These are phyloP conservation scores for Diutina pseudorugosa DNA, from an alignment of 1,139 yeast genomes.

Conservation along the genomic window DNA sequence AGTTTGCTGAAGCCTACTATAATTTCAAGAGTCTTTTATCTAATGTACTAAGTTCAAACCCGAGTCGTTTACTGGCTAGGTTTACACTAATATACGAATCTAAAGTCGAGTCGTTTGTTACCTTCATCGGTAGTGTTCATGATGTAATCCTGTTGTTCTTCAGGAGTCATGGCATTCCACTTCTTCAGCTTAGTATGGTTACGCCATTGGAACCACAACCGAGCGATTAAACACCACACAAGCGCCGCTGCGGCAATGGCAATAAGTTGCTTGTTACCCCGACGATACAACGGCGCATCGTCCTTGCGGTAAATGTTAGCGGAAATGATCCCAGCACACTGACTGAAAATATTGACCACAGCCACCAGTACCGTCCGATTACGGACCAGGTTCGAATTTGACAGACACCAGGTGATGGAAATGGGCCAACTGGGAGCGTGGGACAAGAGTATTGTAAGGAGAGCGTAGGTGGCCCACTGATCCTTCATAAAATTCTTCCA, in stretches of 20 bases:
- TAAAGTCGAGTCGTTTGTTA: slow-evolving; percentile 43
- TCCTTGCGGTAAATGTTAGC: slow-evolving; percentile 5
- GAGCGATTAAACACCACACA: slow-evolving; percentile 9
- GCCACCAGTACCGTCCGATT: slow-evolving; percentile 15
- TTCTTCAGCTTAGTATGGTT: slow-evolving; percentile 28
- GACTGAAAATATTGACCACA: slow-evolving; percentile 14
- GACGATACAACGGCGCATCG: background rate
- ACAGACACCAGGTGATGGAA: slow-evolving; percentile 13
- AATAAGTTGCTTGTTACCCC: background rate
- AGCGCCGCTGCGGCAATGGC: slow-evolving; percentile 4
- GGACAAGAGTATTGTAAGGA: background rate
- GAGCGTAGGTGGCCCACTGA: background rate
- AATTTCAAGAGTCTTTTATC: too few species aligned
- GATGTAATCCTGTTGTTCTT: slow-evolving; percentile 36
- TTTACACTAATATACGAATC: slow-evolving; percentile 12
- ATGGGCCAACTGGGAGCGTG: slow-evolving; percentile 10
- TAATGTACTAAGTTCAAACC: too few species aligned
- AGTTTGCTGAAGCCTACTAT: too few species aligned
- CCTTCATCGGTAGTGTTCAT: slow-evolving; percentile 36
- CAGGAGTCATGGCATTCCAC: slow-evolving; percentile 37
- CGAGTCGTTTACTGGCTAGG: too few species aligned
- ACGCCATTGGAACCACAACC: slow-evolving; percentile 30
- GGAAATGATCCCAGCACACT: slow-evolving; percentile 10
- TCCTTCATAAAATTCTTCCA: background rate
- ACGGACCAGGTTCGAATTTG: slow-evolving; percentile 13